These are phyloP conservation scores for Aspergillus taichungensis DNA, from an alignment of 495 filamentous ascomycete species.

Conservation along the genomic window DNA sequence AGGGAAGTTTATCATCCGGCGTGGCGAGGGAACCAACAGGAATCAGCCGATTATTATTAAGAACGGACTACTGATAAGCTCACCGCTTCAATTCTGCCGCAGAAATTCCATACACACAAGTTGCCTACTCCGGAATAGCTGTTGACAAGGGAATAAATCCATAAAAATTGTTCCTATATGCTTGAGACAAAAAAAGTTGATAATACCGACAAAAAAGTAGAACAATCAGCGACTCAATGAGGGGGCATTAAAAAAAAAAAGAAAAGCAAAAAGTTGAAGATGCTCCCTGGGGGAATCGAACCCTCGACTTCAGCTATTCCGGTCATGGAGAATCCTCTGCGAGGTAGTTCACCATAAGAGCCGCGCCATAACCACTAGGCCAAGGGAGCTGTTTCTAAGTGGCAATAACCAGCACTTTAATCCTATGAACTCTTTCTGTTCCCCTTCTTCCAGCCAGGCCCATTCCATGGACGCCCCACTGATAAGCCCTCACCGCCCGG, in stretches of 20 bases:
- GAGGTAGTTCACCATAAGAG: not conserved
- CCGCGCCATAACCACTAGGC: conserved; percentile 1
- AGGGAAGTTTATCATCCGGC: conserved; percentile 31
- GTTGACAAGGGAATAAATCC: too few species aligned
- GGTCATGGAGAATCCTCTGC: not conserved
- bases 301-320: conserved; percentile 7
- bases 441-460: too few species aligned
- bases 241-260: not conserved
- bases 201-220: too few species aligned
- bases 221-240: too few species aligned
- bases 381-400: conserved; percentile 1
- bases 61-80: conserved; percentile 27
- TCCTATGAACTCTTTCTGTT: too few species aligned
- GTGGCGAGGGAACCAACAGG: conserved; percentile 21
- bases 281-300: conserved; percentile 10
- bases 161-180: too few species aligned
- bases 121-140: too few species aligned
- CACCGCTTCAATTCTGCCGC: conserved; percentile 19
- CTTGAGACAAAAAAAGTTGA: too few species aligned
- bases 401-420: not conserved
- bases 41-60: conserved; percentile 4
- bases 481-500: too few species aligned
- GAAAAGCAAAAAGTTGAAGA: conserved; percentile 3
- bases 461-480: too few species aligned
- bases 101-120: not conserved